Evolutionary conservation across 257 asterid genomes (phyloP), one percentile per base, ranked within the genome.

Genomic region (Pogostemon cablin): DNA sequence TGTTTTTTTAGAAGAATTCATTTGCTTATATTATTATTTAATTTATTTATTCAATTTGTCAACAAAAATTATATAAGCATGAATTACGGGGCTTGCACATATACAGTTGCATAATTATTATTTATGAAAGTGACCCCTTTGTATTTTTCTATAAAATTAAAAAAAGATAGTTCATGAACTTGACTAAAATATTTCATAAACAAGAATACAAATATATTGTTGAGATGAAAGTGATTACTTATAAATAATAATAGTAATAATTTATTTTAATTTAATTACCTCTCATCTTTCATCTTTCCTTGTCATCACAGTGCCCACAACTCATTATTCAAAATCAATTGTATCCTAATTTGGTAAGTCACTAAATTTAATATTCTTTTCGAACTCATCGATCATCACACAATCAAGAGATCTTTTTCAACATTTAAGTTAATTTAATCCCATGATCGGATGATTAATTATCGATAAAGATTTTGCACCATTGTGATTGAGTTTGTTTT

Each of bases 161-260:
- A 42, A 25, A 64, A 56, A 3, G 65, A 17, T 12, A 25, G 54
- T 75, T 61, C 78, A 76, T 68, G 81, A 80, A 72, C 73, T 80
- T 68, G 76, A 79, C 76, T 56, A 43, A 72, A 72, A 62, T 55
- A 52, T 39, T 44, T 66, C 59, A 38, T 58, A 3, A 25, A 32
- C 64, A 55, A 59, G 58, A 70, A 65, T 11, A 52, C 20, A 53
- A 65, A 32, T 11, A 25, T 25, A 25, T 25, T 25, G 0, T 25
- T 25, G 48, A 34, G 64, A 9, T 47, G 4, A 55, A 40, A 15
- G 37, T 47, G 55, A 66, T 48, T 65, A 25, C 32, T 25, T 25
- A 25, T 25, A 25, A 72, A 40, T 37, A 9, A 38, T 40, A 61
- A 34, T 41, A 63, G 11, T 62, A 54, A 6, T 39, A 56, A 7